A percentile compares a stretch with the other conserved stretches of the same genome.
Conservation (phyloP, 2,329 filamentous ascomycete genomes). For the Botrytis aclada region DNA sequence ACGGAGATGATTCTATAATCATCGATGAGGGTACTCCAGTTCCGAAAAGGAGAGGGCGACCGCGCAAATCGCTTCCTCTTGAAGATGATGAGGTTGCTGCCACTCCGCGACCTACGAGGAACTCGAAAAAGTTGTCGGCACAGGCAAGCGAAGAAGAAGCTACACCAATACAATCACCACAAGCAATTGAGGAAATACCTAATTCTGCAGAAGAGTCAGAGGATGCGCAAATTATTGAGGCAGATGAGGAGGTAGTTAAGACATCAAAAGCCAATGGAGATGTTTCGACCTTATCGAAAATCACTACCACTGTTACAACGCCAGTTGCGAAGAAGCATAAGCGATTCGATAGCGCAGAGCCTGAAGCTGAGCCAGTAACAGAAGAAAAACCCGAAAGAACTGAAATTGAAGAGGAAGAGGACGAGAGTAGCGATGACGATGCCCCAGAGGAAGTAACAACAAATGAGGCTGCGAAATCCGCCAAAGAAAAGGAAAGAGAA, state of each 20-base stretch:
- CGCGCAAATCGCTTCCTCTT: slow-evolving; percentile 10
- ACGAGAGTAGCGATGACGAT: slow-evolving; percentile 35
- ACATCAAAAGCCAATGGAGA: not conserved
- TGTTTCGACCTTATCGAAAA: not conserved
- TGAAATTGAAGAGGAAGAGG: slow-evolving; percentile 16
- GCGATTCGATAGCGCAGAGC: slow-evolving; percentile 31
- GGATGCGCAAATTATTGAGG: not conserved
- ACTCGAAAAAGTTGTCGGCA: slow-evolving; percentile 29
- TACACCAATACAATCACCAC: slow-evolving; percentile 16
- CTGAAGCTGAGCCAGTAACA: slow-evolving; percentile 24
- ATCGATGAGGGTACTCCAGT: slow-evolving; percentile 20
- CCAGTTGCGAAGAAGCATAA: slow-evolving; percentile 26
- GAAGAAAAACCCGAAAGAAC: not conserved
- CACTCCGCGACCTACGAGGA: slow-evolving; percentile 28
- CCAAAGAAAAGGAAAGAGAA: slow-evolving; percentile 27
- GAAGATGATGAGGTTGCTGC: slow-evolving; percentile 17
- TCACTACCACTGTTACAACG: not conserved
- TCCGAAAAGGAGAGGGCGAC: slow-evolving; percentile 19
- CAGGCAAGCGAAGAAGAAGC: slow-evolving; percentile 26
- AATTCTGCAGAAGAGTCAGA: slow-evolving; percentile 15
- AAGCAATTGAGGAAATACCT: slow-evolving; percentile 32
- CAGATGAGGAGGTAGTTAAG: not conserved
- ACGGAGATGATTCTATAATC: slow-evolving; percentile 24
- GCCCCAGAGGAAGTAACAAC: slow-evolving; percentile 35
- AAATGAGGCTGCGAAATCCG: slow-evolving; percentile 29